Conservation (phyloP, 2,329 filamentous ascomycete species). For the Aureobasidium mangrovei region DNA sequence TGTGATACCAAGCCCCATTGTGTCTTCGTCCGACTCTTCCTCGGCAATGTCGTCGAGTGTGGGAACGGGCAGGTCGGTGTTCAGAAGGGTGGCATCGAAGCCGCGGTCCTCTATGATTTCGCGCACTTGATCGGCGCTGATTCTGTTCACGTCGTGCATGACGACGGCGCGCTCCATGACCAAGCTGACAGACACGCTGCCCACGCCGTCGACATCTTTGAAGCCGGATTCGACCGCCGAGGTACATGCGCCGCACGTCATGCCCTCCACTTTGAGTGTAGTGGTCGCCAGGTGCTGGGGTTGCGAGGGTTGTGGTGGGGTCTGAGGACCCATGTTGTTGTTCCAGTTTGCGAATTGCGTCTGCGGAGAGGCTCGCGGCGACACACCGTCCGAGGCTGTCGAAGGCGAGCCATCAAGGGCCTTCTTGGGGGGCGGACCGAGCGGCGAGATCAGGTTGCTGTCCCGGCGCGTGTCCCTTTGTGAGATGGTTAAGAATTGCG, state of each 20-base stretch:
- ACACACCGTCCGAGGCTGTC: background rate
- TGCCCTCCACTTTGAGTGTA: conserved; percentile 82
- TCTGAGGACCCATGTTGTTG: conserved; percentile 8
- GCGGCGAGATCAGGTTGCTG: conserved; percentile 6
- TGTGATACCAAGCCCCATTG: conserved; percentile 15
- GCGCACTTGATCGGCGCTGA: conserved; percentile 66
- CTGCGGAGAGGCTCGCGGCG: conserved; percentile 4
- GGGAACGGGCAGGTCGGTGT: conserved; percentile 23
- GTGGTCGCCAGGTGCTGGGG: conserved; percentile 67
- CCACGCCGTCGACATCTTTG: conserved; percentile 69
- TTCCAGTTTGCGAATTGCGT: conserved; percentile 10
- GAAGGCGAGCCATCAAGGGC: conserved; percentile 4
- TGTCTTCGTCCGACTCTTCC: conserved; percentile 18
- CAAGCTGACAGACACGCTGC: conserved; percentile 81
- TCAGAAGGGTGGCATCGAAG: conserved; percentile 64
- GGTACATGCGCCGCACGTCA: conserved; percentile 82
- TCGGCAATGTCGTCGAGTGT: conserved; percentile 20
- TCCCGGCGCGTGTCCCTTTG: conserved; percentile 7
- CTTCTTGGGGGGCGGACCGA: background rate
- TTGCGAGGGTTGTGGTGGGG: conserved; percentile 3
- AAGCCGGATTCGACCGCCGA: conserved; percentile 87
- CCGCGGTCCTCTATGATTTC: conserved; percentile 87
- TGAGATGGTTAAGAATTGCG: conserved; percentile 2
- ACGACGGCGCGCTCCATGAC: conserved; percentile 94
- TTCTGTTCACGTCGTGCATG: conserved; percentile 69